Conservation (phyloP, 2,329 filamentous ascomycete genomes). For the Cytospora schulzeri region DNA sequence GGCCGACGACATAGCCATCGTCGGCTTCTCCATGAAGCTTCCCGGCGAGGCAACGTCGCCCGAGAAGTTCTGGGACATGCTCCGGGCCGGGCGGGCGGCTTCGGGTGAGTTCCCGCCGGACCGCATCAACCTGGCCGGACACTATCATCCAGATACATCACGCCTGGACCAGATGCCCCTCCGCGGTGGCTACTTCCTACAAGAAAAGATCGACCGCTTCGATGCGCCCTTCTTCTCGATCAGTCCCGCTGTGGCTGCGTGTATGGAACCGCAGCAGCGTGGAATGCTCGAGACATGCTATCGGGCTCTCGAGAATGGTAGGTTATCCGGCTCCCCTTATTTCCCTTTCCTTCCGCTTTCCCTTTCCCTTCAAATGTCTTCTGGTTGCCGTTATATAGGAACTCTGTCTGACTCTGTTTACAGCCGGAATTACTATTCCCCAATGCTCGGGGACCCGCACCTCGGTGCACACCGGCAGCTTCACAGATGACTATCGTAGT, state of each 20-base stretch:
- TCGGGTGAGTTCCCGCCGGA: conserved; percentile 33
- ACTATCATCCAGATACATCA: conserved; percentile 33
- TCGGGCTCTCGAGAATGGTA: conserved; percentile 21
- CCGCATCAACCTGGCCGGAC: conserved; percentile 36
- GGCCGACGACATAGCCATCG: conserved; percentile 24
- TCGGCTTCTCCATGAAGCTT: conserved; percentile 30
- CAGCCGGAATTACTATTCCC: conserved; percentile 10
- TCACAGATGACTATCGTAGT: conserved; percentile 32
- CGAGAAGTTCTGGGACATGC: conserved; percentile 34
- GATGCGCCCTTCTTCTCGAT: conserved; percentile 27
- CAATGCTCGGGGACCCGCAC: conserved; percentile 6
- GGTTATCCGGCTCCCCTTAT: not conserved
- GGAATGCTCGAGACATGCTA: conserved; percentile 15
- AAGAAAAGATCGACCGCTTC: conserved; percentile 7
- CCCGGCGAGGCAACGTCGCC: conserved; percentile 33
- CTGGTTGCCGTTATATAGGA: no score
- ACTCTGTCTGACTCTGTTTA: not conserved
- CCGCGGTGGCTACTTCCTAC: conserved; percentile 3
- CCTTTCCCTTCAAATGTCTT: no score
- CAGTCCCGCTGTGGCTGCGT: conserved; percentile 12
- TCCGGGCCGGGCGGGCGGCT: conserved; percentile 34
- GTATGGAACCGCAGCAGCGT: conserved; percentile 23
- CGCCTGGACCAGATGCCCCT: not conserved
- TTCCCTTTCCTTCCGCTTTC: no score
- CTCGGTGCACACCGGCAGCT: conserved; percentile 33